Base-by-base conservation (phyloP, 1,284 basidiomycete genomes). In the Cystobasidiaceae sp. region DNA sequence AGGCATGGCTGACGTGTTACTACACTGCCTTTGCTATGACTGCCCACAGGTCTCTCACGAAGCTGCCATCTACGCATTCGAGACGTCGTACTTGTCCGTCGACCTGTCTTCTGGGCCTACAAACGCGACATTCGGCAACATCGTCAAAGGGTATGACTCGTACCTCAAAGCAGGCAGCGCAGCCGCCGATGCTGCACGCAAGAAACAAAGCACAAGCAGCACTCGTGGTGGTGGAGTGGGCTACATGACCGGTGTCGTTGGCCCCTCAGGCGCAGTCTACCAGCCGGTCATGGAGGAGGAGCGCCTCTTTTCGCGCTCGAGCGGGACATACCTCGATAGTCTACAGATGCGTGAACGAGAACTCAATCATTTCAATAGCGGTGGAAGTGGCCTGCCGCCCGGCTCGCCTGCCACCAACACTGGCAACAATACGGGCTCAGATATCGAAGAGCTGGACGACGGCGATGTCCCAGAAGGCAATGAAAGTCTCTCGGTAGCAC, bases 11-110 rank as follows among this genome's bases (percentile, higher is more conserved):
- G 19, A 17, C 9, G 32, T 9, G 19, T 54, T 8, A 21, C 33
- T 21, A 19, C 15, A n/a, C 3, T 6, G 19, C 4, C 15, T 6
- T 11, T 33, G 19, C 44, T 8, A 1, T 1, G 19, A 21, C 30
- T 13, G 5, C n/a, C 33, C 11, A 7, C 69, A 81, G 80, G 77
- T 78, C 6, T 74, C 74, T 28, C 74, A 80, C 55, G 80, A 81
- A 66, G 71, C 77, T 8, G 77, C 77, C 8, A 80, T 81, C 61
- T 79, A 78, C 67, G 75, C 76, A 1, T 80, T 80, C 65, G 80
- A 81, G 66, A 78, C 79, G 5, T 79, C 78, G 54, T 81, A 81
- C 66, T 74, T 81, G 11, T 70, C 72, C 11, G 72, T 70, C 52
- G 52, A 62, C 6, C 67, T 71, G 7, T 54, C 70, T 6, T 54